Base-by-base conservation (phyloP, 2,329 filamentous ascomycete genomes). In the Aspergillaceae sp. region DNA sequence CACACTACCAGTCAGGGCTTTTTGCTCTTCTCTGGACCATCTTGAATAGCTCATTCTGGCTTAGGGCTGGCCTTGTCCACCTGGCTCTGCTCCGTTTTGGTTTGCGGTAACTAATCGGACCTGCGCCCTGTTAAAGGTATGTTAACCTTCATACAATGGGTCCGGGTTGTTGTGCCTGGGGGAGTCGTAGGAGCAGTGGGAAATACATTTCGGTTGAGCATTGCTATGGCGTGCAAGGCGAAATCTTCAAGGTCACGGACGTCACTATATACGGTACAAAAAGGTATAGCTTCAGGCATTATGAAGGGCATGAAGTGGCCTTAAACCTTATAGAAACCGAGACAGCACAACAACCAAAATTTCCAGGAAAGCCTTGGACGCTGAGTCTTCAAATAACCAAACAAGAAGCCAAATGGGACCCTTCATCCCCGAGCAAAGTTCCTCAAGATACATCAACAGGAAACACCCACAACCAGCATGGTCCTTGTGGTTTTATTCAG, bases 61-160 rank as follows among this genome's bases (percentile, higher is more conserved):
- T 53, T n/a, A 64, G 50, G 34, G 60, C 48, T 58, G 68, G 65
- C 28, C 47, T 49, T 10, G 52, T 57, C 19, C 55, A 56, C 32
- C 61, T 58, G 6, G 56, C 60, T 4, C 58, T 53, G 7, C 43
- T 57, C 66, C 65, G 68, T 30, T 50, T 60, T 42, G 59, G 47
- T 40, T 58, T 57, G 37, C 60, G 55, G 7, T 60, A 61, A n/a
- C 58, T 48, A 19, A 48, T 45, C 7, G 59, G 51, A 9, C 61
- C 56, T 10, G 62, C 64, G 19, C 19, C 1, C 19, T 19, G 19
- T 43, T 62, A 62, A 52, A 56, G 59, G 42, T 68, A 61, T n/a
- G 57, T 64, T 60, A 69, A 2, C 66, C 64, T 45, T 64, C 63
- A 26, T 63, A 62, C 10, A 50, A 42, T 3, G 51, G 50, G 5